Evolutionary conservation across 306 rosid genomes (phyloP).

Genomic region (Hylodesmum podocarpum): DNA sequence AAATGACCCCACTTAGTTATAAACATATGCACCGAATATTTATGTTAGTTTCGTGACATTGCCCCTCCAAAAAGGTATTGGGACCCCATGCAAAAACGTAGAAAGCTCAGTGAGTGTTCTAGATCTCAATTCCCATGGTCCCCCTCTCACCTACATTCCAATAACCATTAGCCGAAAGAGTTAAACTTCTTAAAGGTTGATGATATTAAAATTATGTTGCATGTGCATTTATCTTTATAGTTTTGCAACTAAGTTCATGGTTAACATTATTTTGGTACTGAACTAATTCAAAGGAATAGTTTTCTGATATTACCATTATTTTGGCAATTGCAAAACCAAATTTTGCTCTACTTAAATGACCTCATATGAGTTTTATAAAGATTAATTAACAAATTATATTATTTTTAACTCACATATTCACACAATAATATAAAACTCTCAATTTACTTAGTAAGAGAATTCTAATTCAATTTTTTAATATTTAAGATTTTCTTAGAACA

Average conservation of each 20-base stretch:
- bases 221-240: not conserved
- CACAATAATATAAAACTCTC: too few relatives aligned
- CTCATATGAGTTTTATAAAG: not conserved
- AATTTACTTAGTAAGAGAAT: too few relatives aligned
- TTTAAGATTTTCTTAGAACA: too few relatives aligned
- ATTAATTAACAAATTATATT: not conserved
- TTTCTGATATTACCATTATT: not conserved
- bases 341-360: not conserved
- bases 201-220: not conserved
- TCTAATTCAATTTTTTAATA: too few relatives aligned
- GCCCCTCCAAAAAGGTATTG: not conserved
- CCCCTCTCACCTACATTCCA: not conserved
- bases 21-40: not conserved
- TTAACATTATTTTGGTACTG: not conserved
- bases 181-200: not conserved
- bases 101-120: not conserved
- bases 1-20: constrained; percentile 4
- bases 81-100: not conserved
- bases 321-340: not conserved
- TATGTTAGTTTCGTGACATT: not conserved
- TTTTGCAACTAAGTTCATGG: not conserved
- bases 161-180: not conserved
- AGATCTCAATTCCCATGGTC: not conserved
- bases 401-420: too few relatives aligned
- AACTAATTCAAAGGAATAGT: not conserved